Conservation (phyloP, 2,329 filamentous ascomycete species). For the Alternaria sp. region DNA sequence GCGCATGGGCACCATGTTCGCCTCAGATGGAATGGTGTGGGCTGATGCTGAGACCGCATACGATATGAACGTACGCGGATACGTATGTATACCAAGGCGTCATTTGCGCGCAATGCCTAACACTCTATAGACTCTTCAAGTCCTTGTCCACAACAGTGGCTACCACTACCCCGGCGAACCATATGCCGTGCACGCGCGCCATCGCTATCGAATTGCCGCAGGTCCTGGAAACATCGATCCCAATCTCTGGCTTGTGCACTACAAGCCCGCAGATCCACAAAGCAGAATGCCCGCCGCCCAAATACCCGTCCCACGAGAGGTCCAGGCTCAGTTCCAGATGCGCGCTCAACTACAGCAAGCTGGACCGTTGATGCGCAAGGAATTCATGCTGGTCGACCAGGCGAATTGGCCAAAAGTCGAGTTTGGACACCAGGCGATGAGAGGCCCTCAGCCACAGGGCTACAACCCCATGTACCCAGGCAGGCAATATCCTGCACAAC, state of each 20-base stretch:
- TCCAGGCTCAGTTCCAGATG: conserved; percentile 66
- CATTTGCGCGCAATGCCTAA: neutral
- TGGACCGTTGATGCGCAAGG: conserved; percentile 81
- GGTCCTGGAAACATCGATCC: conserved; percentile 76
- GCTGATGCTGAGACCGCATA: conserved; percentile 79
- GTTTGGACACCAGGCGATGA: conserved; percentile 59
- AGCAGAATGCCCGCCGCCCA: conserved; percentile 74
- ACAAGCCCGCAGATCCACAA: conserved; percentile 75
- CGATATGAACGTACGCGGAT: conserved; percentile 73
- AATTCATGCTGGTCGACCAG: conserved; percentile 92
- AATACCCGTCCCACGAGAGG: conserved; percentile 66
- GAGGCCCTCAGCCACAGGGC: conserved; percentile 33
- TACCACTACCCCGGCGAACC: conserved; percentile 76
- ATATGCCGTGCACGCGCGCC: conserved; percentile 76
- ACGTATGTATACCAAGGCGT: conserved; percentile 56
- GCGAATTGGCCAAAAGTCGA: conserved; percentile 88
- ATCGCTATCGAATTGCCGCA: conserved; percentile 82
- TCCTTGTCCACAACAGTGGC: conserved; percentile 81
- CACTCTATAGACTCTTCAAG: conserved; percentile 78
- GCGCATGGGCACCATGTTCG: conserved; percentile 71
- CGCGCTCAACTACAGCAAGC: conserved; percentile 69
- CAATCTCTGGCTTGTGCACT: conserved; percentile 90
- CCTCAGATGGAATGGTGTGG: conserved; percentile 94
- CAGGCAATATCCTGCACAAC: conserved; percentile 45
- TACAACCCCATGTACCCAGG: conserved; percentile 47